Evolutionary conservation across 2,329 filamentous ascomycete genomes (phyloP).

Genomic region (Curvularia hawaiiensis): DNA sequence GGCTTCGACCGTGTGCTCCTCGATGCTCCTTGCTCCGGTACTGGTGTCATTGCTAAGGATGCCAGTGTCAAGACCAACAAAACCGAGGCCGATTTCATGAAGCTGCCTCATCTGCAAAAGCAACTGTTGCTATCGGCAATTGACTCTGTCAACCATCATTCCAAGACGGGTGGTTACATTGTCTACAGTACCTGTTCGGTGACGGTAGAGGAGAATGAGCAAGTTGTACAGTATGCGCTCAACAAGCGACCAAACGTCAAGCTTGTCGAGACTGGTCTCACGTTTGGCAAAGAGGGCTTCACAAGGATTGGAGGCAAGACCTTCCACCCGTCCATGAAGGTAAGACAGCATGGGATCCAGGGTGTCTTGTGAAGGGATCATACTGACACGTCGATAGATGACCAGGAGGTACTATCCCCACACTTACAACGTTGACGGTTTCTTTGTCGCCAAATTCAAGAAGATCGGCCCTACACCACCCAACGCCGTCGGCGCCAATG

Average conservation of each 20-base stretch:
- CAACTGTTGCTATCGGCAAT: slow-evolving; percentile 92
- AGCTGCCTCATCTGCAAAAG: slow-evolving; percentile 92
- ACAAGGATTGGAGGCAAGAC: slow-evolving; percentile 87
- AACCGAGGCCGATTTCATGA: slow-evolving; percentile 91
- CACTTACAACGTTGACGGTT: slow-evolving; percentile 75
- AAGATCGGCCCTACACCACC: slow-evolving; percentile 81
- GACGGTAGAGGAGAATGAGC: slow-evolving; percentile 91
- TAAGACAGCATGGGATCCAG: slow-evolving; percentile 54
- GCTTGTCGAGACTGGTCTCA: slow-evolving; percentile 87
- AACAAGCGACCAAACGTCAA: slow-evolving; percentile 91
- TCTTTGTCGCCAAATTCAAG: slow-evolving; percentile 98
- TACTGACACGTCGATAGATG: slow-evolving; percentile 19
- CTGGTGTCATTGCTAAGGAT: slow-evolving; percentile 97
- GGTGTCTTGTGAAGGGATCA: background rate
- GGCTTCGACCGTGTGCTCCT: slow-evolving; percentile 95
- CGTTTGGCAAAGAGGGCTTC: slow-evolving; percentile 93
- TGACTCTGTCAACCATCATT: slow-evolving; percentile 89
- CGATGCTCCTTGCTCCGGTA: slow-evolving; percentile 94
- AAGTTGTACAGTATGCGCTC: slow-evolving; percentile 91
- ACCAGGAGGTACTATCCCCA: slow-evolving; percentile 46
- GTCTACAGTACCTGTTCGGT: slow-evolving; percentile 98
- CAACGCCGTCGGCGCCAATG: slow-evolving; percentile 53
- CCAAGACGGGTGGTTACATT: slow-evolving; percentile 91
- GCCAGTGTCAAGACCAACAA: slow-evolving; percentile 91
- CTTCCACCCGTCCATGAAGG: slow-evolving; percentile 82